phyloP scores from a whole-genome alignment of 2,329 filamentous ascomycete genomes.

The Sodiomyces alkalinus region DNA sequence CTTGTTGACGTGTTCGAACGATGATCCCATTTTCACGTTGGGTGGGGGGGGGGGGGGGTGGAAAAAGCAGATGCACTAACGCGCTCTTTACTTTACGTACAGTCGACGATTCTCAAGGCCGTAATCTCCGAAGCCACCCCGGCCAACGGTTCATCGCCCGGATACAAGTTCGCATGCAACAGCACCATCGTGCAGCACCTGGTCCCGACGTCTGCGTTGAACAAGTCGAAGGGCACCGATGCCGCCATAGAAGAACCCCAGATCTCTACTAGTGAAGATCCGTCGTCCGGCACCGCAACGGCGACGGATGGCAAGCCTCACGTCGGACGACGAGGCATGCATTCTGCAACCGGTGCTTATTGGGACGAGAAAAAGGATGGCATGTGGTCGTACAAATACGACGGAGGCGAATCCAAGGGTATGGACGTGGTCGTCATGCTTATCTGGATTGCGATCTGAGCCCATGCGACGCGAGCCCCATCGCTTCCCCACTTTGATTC shows the following conservation, averaged over 20 bases:
- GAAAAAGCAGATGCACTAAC: too few relatives aligned
- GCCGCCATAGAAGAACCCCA: slow-evolving; percentile 32
- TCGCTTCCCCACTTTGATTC: too few relatives aligned
- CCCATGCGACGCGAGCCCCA: too few relatives aligned
- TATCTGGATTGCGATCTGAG: slow-evolving; percentile 62
- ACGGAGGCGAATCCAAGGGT: slow-evolving; percentile 50
- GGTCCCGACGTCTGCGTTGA: slow-evolving; percentile 48
- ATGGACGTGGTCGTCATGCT: slow-evolving; percentile 57
- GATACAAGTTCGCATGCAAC: slow-evolving; percentile 92
- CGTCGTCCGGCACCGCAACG: slow-evolving; percentile 34
- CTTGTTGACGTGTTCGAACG: too few relatives aligned
- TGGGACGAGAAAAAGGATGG: slow-evolving; percentile 87
- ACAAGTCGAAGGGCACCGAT: slow-evolving; percentile 41
- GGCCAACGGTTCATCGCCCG: slow-evolving; percentile 38
- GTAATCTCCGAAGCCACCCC: slow-evolving; percentile 62
- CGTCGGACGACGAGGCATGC: slow-evolving; percentile 79
- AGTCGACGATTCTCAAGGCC: slow-evolving; percentile 65
- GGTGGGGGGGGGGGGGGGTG: too few relatives aligned
- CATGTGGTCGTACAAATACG: slow-evolving; percentile 82
- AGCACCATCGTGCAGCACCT: slow-evolving; percentile 97
- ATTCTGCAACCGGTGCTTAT: slow-evolving; percentile 71
- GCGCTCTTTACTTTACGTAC: too few relatives aligned
- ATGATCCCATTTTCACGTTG: too few relatives aligned
- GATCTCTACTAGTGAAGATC: slow-evolving; percentile 38
- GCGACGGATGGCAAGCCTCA: slow-evolving; percentile 52